Percentiles rank a stretch among this genome's conserved stretches.
Evolutionary conservation across 768 basidiomycete species (phyloP).

Genomic region (Mycena filopes): DNA sequence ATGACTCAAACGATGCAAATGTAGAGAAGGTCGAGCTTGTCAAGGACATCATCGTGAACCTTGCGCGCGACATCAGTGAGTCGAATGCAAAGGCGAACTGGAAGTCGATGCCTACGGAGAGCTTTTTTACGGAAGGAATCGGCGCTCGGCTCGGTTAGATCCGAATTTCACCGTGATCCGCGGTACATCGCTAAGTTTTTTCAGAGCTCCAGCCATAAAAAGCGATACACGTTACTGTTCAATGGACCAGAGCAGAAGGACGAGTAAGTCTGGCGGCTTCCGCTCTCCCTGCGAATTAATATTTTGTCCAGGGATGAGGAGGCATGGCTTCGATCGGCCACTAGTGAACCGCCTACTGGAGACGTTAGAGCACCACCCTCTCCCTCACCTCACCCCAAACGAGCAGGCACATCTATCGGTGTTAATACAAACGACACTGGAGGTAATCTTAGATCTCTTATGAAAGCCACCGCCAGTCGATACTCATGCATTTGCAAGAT

Average conservation of each 20-base stretch:
- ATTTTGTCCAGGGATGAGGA: constrained; percentile 47
- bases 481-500: too few relatives aligned
- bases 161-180: background rate
- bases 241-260: constrained; percentile 52
- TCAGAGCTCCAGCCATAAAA: constrained; percentile 40
- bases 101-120: constrained; percentile 66
- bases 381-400: constrained; percentile 78
- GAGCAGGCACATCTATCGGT: constrained; percentile 88
- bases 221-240: constrained; percentile 67
- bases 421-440: constrained; percentile 86
- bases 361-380: constrained; percentile 67
- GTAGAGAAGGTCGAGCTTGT: constrained; percentile 88
- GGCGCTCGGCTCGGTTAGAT: constrained; percentile 5
- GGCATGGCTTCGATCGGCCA: constrained; percentile 66
- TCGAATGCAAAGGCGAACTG: constrained; percentile 45
- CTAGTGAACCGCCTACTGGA: constrained; percentile 72
- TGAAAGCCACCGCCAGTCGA: background rate
- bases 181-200: background rate
- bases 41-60: constrained; percentile 79
- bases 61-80: constrained; percentile 57
- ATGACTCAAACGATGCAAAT: background rate
- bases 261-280: constrained; percentile 51
- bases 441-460: constrained; percentile 56
- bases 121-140: constrained; percentile 59
- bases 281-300: background rate